Evolutionary conservation across 2,329 filamentous ascomycete species (phyloP).

Genomic region (Monilinia fructigena): DNA sequence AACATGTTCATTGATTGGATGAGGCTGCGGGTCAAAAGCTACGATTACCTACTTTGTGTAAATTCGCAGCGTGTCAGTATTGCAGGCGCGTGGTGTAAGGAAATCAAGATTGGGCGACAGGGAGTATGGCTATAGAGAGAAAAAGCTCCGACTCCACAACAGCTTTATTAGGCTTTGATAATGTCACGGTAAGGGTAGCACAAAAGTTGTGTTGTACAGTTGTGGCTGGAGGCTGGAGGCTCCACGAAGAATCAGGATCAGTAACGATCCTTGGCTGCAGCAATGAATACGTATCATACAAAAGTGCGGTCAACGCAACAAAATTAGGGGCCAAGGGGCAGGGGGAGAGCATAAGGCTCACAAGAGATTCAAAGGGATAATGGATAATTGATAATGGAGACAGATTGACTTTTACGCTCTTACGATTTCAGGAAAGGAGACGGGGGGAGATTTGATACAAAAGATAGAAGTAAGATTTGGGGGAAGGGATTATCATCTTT

Average conservation of each 20-base stretch:
- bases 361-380: not conserved
- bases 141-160: conserved; percentile 9
- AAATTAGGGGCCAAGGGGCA: conserved; percentile 15
- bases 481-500: not conserved
- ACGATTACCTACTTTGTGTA: conserved; percentile 5
- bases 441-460: not conserved
- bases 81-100: conserved; percentile 14
- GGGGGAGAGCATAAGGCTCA: not conserved
- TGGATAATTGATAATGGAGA: not conserved
- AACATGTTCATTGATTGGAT: not conserved
- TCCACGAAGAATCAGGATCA: conserved; percentile 2
- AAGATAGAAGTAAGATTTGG: not conserved
- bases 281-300: not conserved
- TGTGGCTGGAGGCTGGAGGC: not conserved
- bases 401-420: conserved; percentile 3
- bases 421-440: not conserved
- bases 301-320: conserved; percentile 4
- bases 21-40: not conserved
- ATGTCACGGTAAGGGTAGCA: conserved; percentile 15
- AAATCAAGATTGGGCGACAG: not conserved
- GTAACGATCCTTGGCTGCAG: not conserved
- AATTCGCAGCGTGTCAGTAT: conserved; percentile 9
- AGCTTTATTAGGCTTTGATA: conserved; percentile 13
- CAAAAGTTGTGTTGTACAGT: conserved; percentile 3
- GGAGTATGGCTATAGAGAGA: not conserved